Conservation (phyloP, 306 rosid genomes). For the Sindora glabra region DNA sequence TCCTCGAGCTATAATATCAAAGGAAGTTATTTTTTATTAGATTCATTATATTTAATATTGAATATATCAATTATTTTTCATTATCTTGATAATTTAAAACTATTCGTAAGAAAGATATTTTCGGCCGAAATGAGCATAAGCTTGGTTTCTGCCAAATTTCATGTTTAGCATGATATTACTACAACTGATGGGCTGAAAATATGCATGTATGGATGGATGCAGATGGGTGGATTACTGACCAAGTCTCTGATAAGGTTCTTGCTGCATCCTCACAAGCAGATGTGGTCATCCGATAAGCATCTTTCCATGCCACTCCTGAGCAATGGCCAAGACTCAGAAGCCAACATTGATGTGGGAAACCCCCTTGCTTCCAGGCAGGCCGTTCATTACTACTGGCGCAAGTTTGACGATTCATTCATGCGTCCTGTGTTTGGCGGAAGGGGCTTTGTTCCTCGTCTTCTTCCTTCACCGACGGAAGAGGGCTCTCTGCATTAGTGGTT, state of each 20-base stretch:
- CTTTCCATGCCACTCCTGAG: slow-evolving; percentile 22
- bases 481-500: not conserved
- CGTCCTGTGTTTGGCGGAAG: slow-evolving; percentile 64
- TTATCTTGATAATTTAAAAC: too few species aligned
- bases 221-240: slow-evolving; percentile 64
- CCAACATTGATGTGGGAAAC: not conserved
- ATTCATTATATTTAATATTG: too few species aligned
- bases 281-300: not conserved
- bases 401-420: slow-evolving; percentile 42
- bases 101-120: too few species aligned
- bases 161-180: not conserved
- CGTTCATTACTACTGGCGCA: slow-evolving; percentile 36
- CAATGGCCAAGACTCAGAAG: slow-evolving; percentile 12
- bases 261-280: slow-evolving; percentile 21
- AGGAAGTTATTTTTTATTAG: too few species aligned
- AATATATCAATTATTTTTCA: too few species aligned
- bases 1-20: too few species aligned
- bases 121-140: too few species aligned
- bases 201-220: not conserved
- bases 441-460: slow-evolving; percentile 25
- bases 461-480: slow-evolving; percentile 15
- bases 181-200: not conserved
- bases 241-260: slow-evolving; percentile 44
- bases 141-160: too few species aligned
- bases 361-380: slow-evolving; percentile 14